Evolutionary conservation across 2,329 filamentous ascomycete genomes (phyloP).

Genomic region (Xylariaceae sp.): DNA sequence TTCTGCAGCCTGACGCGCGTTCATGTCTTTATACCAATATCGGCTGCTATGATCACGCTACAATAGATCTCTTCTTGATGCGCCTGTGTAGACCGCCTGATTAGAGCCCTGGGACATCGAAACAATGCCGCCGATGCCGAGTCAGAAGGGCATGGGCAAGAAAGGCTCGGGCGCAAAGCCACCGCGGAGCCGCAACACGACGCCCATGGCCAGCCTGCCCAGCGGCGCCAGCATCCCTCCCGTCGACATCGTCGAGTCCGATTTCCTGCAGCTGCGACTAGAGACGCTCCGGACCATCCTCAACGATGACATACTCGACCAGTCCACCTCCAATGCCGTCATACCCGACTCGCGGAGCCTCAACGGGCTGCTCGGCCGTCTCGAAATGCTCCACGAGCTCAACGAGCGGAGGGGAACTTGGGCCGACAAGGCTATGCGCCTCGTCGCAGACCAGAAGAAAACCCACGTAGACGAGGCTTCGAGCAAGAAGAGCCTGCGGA

Average conservation of each 20-base stretch:
- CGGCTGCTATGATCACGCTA: too few species aligned
- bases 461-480: constrained; percentile 52
- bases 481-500: constrained; percentile 47
- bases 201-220: constrained; percentile 54
- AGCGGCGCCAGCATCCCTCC: constrained; percentile 41
- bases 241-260: constrained; percentile 53
- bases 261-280: constrained; percentile 63
- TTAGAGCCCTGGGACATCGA: neutral
- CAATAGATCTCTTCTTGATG: too few species aligned
- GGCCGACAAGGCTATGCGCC: constrained; percentile 70
- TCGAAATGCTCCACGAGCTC: constrained; percentile 61
- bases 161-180: constrained; percentile 60
- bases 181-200: constrained; percentile 74
- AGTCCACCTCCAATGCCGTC: constrained; percentile 50
- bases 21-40: too few species aligned
- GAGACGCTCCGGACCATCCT: constrained; percentile 56
- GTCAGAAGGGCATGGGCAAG: constrained; percentile 62
- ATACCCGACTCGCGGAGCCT: constrained; percentile 62
- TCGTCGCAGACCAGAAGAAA: constrained; percentile 63
- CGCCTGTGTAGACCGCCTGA: too few species aligned
- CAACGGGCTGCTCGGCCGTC: constrained; percentile 59
- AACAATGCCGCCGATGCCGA: constrained; percentile 54
- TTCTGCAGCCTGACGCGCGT: too few species aligned
- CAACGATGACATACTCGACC: constrained; percentile 68
- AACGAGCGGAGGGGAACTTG: constrained; percentile 64